phyloP scores from a whole-genome alignment of 1,284 basidiomycete genomes.

The Heterobasidion annosum region DNA sequence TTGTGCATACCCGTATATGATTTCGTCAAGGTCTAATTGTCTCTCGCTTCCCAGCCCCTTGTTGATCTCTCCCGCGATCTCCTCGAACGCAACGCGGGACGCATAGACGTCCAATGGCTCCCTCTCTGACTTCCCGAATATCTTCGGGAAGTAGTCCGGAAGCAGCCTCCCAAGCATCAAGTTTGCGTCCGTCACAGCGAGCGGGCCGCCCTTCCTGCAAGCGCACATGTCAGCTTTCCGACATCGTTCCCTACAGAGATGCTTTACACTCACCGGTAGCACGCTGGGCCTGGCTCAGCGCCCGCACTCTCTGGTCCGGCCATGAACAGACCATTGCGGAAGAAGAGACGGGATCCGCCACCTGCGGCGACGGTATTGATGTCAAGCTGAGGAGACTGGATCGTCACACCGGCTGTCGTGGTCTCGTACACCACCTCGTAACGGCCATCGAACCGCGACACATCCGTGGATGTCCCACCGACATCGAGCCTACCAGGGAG shows the following conservation, averaged over 20 bases:
- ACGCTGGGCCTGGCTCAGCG: conserved; percentile 79
- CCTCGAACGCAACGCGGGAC: conserved; percentile 54
- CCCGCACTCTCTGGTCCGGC: conserved; percentile 81
- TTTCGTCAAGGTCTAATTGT: conserved; percentile 69
- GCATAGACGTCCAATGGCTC: conserved; percentile 73
- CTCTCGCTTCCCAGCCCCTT: conserved; percentile 38
- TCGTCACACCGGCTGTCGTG: conserved; percentile 83
- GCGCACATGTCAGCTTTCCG: background rate
- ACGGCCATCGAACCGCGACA: conserved; percentile 78
- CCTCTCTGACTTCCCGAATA: conserved; percentile 82
- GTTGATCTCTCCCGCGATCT: conserved; percentile 63
- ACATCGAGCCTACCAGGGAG: conserved; percentile 51
- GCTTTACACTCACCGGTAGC: conserved; percentile 49
- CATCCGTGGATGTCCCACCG: conserved; percentile 88
- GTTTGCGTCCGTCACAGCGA: conserved; percentile 86
- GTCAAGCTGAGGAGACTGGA: conserved; percentile 83
- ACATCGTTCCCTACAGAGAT: background rate
- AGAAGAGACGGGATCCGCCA: conserved; percentile 77
- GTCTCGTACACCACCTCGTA: conserved; percentile 90
- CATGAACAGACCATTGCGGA: conserved; percentile 76
- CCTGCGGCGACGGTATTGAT: conserved; percentile 88
- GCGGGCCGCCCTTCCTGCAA: conserved; percentile 71
- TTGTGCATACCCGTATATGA: conserved; percentile 68
- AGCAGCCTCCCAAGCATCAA: conserved; percentile 78
- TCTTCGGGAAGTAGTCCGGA: conserved; percentile 78